A percentile compares a stretch with the other conserved stretches of the same genome.
These are phyloP conservation scores for Tympanopsis confertula DNA, from an alignment of 2,329 filamentous ascomycete genomes.

Conservation along the genomic window DNA sequence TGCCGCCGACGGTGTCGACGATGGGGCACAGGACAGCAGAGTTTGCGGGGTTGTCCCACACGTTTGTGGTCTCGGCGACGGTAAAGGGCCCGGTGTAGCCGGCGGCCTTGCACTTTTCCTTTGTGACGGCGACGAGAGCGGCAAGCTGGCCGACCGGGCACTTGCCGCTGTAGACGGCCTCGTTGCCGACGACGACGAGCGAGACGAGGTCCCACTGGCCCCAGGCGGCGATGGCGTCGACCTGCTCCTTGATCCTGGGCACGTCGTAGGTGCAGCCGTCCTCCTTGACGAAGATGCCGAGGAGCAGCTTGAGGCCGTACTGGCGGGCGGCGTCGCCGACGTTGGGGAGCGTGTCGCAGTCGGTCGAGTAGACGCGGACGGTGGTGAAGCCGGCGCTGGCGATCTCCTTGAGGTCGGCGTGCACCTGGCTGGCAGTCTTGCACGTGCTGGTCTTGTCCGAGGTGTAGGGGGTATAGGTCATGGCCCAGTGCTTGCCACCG, in stretches of 20 bases:
- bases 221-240: conserved; percentile 62
- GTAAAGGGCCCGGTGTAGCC: conserved; percentile 69
- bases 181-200: conserved; percentile 80
- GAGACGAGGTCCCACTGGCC: conserved; percentile 64
- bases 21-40: conserved; percentile 51
- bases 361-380: conserved; percentile 80
- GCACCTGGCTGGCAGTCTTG: conserved; percentile 49
- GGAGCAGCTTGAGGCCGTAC: conserved; percentile 65
- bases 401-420: conserved; percentile 48
- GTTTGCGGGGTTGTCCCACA: conserved; percentile 52
- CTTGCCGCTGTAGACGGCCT: conserved; percentile 70
- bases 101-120: conserved; percentile 44
- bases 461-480: conserved; percentile 71
- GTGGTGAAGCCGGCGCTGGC: conserved; percentile 54
- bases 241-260: conserved; percentile 58
- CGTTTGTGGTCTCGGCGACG: conserved; percentile 74
- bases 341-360: conserved; percentile 71
- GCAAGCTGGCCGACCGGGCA: conserved; percentile 53
- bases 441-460: conserved; percentile 38
- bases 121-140: conserved; percentile 57
- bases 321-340: conserved; percentile 59
- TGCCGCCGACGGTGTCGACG: conserved; percentile 71
- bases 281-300: conserved; percentile 75
- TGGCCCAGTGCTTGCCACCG: conserved; percentile 49
- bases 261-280: conserved; percentile 24